Evolutionary conservation across 441 rosid genomes (phyloP), one percentile per base, ranked within the genome.

Genomic region (Corymbia citriodora): DNA sequence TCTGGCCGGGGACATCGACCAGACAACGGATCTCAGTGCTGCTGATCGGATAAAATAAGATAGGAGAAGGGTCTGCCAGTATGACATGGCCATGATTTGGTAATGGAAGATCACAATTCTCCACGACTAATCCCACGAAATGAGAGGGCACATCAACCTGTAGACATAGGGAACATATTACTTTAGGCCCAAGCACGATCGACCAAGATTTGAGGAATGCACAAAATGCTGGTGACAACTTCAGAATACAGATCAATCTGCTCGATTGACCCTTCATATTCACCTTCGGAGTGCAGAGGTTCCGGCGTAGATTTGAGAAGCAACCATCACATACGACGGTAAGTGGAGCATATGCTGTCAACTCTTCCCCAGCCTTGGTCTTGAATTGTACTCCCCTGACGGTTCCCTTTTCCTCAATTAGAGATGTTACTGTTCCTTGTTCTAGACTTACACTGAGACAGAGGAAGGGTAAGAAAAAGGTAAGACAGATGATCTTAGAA

Each of bases 1-100:
- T 91, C 91, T 89, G 90, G 49, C 94, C 93, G 2, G 90, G 90
- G 3, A 91, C 89, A 85, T 92, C 92, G 23, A 92, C 93, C 91
- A 89, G 90, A 48, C 91, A 92, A 68, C 94, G 92, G 27, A 90
- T 12, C 89, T 92, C 93, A 13, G 40, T 89, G 89, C 93, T 90
- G 81, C 94, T 52, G 72, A 92, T 92, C 23, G 91, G 92, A 53
- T 91, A 92, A 45, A 90, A 65, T 23, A 92, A 85, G 88, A 92
- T 87, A 15, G 92, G 92, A 4, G 91, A 91, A n/a, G 92, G 92
- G 54, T 91, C 90, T 9, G 90, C 90, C 63, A 92, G 57, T 65
- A 92, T 65, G 23, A 92, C 89, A 29, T 91, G 92, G 14, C 91
- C 91, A 52, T 91, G 90, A 87, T 93, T 88, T 8, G 88, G 87